A percentile compares a stretch with the other conserved stretches of the same genome.
phyloP scores from a whole-genome alignment of 179 eudicot genomes.

The Gypsophila paniculata region DNA sequence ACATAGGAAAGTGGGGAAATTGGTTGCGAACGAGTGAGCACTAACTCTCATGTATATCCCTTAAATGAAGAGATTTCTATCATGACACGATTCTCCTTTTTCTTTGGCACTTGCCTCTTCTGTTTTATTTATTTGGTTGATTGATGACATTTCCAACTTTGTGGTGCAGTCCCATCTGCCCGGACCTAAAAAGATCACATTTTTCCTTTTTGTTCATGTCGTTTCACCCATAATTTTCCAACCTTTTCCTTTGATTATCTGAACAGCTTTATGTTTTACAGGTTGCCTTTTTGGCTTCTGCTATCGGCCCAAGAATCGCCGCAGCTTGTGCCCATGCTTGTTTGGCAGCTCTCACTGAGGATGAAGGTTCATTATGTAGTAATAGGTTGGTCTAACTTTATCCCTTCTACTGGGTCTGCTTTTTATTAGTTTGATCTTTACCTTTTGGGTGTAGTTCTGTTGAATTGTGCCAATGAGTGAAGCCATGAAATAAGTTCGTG shows the following conservation, averaged over 20 bases:
- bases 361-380: constrained; percentile 36
- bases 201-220: neutral
- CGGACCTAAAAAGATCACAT: too few species aligned
- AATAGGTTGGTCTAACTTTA: constrained; percentile 39
- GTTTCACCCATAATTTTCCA: neutral
- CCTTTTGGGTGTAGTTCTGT: neutral
- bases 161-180: too few species aligned
- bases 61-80: neutral
- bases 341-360: constrained; percentile 66
- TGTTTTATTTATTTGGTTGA: neutral
- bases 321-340: constrained; percentile 99
- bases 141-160: neutral
- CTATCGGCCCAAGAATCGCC: constrained; percentile 94
- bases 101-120: neutral
- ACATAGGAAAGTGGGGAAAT: neutral
- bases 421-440: neutral
- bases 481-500: neutral
- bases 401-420: neutral
- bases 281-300: constrained; percentile 91
- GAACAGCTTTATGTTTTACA: constrained; percentile 26
- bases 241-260: neutral
- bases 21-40: neutral
- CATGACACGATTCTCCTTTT: neutral
- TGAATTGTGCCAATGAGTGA: neutral
- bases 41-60: neutral